Evolutionary conservation across 164 flowering plant species (phyloP), one percentile per base, ranked within the genome.

Genomic region (Chloranthus sessilifolius): DNA sequence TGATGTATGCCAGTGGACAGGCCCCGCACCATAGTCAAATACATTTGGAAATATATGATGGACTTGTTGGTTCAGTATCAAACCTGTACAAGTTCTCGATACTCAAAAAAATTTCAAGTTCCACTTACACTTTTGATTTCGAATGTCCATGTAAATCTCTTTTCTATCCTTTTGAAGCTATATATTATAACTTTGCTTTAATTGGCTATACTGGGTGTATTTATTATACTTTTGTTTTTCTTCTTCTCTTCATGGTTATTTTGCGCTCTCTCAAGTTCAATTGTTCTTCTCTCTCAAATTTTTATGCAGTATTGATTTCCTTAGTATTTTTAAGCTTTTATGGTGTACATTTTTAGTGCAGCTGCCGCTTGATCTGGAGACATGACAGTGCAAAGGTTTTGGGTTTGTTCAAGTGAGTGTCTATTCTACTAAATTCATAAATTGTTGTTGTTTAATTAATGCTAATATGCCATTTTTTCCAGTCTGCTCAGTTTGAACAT

Each of bases 321-420:
- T n/a, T n/a, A n/a, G n/a, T n/a, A 10, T 31, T 30, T 10, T 30
- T 12, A 37, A 26, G 24, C 38, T 21, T 40, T 21, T 19, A 5
- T 33, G 41, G 20, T 56, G 44, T 11, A 8, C 45, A 24, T 45
- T 47, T 20, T 79, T 85, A 46, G 90, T 91, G 51, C 96, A 88
- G 65, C 74, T 91, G 7, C 98, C 98, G 14, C 85, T 82, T 59
- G 98, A 91, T 53, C 77, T 68, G 36, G 98, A 91, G 68, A 80
- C 96, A 17, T 92, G 98, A 29, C 98, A 85, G 29, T 91, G 98
- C 76, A 91, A 91, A 66, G 96, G 98, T 45, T 88, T 81, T 70
- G 96, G 96, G 28, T 91, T 91, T 85, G 73, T 91, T 47, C 98
- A 89, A 51, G 96, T 88, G 43, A 48, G 87, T 77, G 2, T 48